These are phyloP conservation scores for Isatis tinctoria DNA, from an alignment of 345 rosid genomes.

Conservation along the genomic window DNA sequence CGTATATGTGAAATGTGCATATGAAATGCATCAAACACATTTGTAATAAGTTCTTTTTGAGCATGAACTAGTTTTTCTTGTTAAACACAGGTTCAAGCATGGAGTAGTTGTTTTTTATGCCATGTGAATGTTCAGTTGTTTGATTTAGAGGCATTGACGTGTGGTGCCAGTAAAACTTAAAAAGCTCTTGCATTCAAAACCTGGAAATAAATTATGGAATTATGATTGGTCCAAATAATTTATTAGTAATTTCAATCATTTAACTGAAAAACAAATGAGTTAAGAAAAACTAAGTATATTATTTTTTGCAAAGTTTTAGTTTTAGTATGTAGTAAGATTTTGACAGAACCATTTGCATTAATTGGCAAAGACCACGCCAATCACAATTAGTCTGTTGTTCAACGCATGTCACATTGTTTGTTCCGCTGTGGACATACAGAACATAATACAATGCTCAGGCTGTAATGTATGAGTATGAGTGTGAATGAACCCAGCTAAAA, in stretches of 20 bases:
- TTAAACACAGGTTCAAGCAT: no score
- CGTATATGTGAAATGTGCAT: not conserved
- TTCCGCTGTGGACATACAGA: slow-evolving; percentile 12
- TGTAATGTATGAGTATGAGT: not conserved
- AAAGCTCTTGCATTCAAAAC: not conserved
- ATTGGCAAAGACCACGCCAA: slow-evolving; percentile 16
- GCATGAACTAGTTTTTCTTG: no score
- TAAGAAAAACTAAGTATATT: not conserved
- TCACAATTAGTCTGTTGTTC: not conserved
- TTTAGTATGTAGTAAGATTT: not conserved
- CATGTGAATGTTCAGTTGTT: not conserved
- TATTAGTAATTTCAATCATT: not conserved
- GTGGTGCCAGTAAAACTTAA: not conserved
- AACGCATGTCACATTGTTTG: slow-evolving; percentile 21
- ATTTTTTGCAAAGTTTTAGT: not conserved
- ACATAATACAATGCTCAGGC: slow-evolving; percentile 16
- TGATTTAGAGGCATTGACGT: not conserved
- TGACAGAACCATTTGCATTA: slow-evolving; percentile 10
- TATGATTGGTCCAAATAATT: not conserved
- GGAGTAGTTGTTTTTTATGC: not conserved
- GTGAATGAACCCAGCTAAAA: slow-evolving; percentile 14
- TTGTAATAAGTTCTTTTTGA: not conserved
- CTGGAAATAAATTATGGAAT: not conserved
- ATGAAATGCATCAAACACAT: not conserved
- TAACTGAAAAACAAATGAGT: not conserved